These are phyloP conservation scores for Xylariaceae sp. DNA, from an alignment of 2,329 filamentous ascomycete genomes.

Conservation along the genomic window DNA sequence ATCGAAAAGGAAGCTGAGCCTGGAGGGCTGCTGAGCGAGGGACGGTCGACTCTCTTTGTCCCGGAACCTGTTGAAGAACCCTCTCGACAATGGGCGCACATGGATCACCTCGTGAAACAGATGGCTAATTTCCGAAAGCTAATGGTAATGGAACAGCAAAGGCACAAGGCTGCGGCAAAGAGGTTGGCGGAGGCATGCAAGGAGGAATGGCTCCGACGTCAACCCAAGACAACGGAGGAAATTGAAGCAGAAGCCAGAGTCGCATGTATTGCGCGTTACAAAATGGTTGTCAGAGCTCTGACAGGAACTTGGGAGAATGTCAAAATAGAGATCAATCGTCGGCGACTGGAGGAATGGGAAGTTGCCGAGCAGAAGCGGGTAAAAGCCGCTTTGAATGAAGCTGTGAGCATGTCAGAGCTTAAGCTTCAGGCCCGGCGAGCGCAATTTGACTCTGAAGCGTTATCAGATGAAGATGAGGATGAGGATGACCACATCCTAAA, in stretches of 20 bases:
- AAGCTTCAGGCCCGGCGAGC: slow-evolving; percentile 68
- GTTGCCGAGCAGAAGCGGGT: slow-evolving; percentile 67
- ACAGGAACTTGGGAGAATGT: slow-evolving; percentile 70
- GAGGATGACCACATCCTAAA: slow-evolving; percentile 41
- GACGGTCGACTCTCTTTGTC: slow-evolving; percentile 73
- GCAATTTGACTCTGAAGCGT: slow-evolving; percentile 58
- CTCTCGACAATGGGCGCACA: slow-evolving; percentile 80
- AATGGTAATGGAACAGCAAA: slow-evolving; percentile 77
- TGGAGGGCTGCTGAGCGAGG: slow-evolving; percentile 75
- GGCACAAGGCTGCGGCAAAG: slow-evolving; percentile 79
- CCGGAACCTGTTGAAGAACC: slow-evolving; percentile 77
- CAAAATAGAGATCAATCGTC: slow-evolving; percentile 64
- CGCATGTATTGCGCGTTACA: slow-evolving; percentile 71
- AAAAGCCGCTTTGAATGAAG: slow-evolving; percentile 74
- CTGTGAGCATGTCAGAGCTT: slow-evolving; percentile 72
- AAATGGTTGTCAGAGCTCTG: slow-evolving; percentile 67
- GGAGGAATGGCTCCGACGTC: slow-evolving; percentile 74
- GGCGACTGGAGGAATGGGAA: slow-evolving; percentile 66
- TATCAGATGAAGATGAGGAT: slow-evolving; percentile 49
- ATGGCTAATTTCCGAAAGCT: slow-evolving; percentile 81
- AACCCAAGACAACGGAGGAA: slow-evolving; percentile 80
- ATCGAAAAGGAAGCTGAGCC: slow-evolving; percentile 76
- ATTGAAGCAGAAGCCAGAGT: slow-evolving; percentile 78
- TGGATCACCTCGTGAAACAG: slow-evolving; percentile 83
- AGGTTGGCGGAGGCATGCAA: slow-evolving; percentile 78